Evolutionary conservation across 306 rosid species (phyloP).

Genomic region (Vicia villosa): DNA sequence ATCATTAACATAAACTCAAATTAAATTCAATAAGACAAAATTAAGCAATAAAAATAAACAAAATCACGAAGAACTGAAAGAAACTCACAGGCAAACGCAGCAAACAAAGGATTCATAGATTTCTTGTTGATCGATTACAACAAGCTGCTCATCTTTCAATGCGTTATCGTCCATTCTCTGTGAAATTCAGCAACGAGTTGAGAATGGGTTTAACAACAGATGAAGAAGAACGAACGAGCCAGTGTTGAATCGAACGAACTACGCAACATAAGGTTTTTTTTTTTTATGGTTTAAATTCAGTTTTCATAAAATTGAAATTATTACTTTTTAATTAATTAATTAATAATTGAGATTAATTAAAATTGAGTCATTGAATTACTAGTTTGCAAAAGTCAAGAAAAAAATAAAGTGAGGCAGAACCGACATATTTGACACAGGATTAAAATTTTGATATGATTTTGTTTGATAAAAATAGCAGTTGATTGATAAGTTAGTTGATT

Average conservation of each 20-base stretch:
- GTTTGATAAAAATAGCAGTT: no score
- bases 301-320: no score
- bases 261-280: no score
- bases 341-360: no score
- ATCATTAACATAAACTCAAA: conserved; percentile 1
- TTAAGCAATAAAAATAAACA: neutral
- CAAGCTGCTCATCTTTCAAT: conserved; percentile 34
- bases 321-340: no score
- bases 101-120: conserved; percentile 60
- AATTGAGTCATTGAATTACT: no score
- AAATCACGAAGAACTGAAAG: neutral
- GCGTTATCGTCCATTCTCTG: conserved; percentile 22
- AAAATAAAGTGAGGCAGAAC: no score
- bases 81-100: conserved; percentile 72
- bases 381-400: no score
- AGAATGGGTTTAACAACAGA: neutral
- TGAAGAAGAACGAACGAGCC: neutral
- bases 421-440: no score
- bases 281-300: no score
- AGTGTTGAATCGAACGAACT: neutral
- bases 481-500: no score
- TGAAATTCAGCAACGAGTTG: neutral
- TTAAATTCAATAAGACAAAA: neutral
- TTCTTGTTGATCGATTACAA: conserved; percentile 36
- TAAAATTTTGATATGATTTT: no score